Percentiles rank a stretch among this genome's conserved stretches.
phyloP scores from a whole-genome alignment of 164 flowering plant species.

The Vitis amurensis region DNA sequence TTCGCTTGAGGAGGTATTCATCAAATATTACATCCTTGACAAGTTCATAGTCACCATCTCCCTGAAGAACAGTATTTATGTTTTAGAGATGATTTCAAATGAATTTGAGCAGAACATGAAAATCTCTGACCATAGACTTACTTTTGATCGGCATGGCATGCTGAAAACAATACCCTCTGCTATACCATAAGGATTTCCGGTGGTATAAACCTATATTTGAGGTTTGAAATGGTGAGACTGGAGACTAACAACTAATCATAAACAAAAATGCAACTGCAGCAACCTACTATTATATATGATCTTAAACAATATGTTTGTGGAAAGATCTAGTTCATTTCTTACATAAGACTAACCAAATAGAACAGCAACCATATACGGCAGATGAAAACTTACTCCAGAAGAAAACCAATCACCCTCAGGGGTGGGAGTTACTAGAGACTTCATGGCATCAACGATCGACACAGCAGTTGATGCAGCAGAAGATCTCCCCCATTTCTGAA shows the following conservation, averaged over 20 bases:
- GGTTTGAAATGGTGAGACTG: slow-evolving; percentile 8
- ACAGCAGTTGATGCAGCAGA: slow-evolving; percentile 99
- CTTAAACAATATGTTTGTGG: no score
- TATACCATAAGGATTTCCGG: slow-evolving; percentile 94
- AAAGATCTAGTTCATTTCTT: no score
- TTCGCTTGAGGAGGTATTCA: slow-evolving; percentile 71
- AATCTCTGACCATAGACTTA: slow-evolving; percentile 20
- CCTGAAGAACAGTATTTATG: slow-evolving; percentile 36
- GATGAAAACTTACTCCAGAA: slow-evolving; percentile 64
- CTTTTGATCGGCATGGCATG: slow-evolving; percentile 99
- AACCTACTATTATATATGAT: neutral
- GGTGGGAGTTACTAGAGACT: slow-evolving; percentile 85
- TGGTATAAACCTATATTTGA: slow-evolving; percentile 75
- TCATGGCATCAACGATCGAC: slow-evolving; percentile 86
- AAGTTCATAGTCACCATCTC: slow-evolving; percentile 92
- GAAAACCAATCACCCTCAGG: slow-evolving; percentile 99
- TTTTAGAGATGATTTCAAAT: neutral
- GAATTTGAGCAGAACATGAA: neutral
- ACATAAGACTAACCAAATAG: no score
- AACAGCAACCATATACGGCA: neutral
- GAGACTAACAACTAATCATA: neutral
- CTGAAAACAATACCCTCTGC: slow-evolving; percentile 94
- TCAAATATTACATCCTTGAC: slow-evolving; percentile 78
- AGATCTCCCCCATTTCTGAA: slow-evolving; percentile 98
- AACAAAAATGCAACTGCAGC: no score